Percentiles rank a stretch among this genome's conserved stretches.
Conservation (phyloP, 2,329 filamentous ascomycete genomes). For the Aspergillus pseudoterreus region DNA sequence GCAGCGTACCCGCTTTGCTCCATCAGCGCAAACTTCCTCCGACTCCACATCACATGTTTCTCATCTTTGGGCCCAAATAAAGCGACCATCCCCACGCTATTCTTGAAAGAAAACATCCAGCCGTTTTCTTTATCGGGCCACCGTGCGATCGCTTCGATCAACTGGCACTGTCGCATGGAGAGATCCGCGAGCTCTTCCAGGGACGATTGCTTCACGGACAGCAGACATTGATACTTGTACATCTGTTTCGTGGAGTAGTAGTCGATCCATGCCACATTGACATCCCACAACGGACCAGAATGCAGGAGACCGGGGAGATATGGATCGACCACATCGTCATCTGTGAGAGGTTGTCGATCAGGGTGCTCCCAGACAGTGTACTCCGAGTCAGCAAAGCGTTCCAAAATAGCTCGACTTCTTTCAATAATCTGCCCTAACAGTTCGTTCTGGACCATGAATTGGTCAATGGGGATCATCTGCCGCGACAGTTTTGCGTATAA, state of each 20-base stretch:
- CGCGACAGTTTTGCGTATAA: constrained; percentile 68
- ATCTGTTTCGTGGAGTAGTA: constrained; percentile 76
- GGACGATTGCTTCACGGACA: constrained; percentile 50
- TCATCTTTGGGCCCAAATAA: constrained; percentile 76
- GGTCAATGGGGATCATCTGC: constrained; percentile 60
- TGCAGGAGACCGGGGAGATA: constrained; percentile 68
- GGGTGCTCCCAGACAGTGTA: constrained; percentile 64
- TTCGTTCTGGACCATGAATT: constrained; percentile 62
- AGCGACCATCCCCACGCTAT: constrained; percentile 69
- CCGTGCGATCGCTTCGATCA: constrained; percentile 73
- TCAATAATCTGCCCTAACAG: constrained; percentile 46
- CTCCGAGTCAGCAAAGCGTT: constrained; percentile 59
- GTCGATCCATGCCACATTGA: constrained; percentile 72
- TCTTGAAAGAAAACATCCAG: constrained; percentile 68
- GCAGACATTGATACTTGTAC: constrained; percentile 70
- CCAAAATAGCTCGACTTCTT: constrained; percentile 49
- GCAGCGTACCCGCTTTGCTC: constrained; percentile 68
- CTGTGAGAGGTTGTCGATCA: constrained; percentile 48
- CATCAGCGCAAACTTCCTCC: constrained; percentile 71
- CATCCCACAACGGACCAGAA: constrained; percentile 65
- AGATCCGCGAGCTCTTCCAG: constrained; percentile 56
- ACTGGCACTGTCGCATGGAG: constrained; percentile 68
- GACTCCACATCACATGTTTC: constrained; percentile 72
- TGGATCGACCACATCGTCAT: constrained; percentile 69
- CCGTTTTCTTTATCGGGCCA: constrained; percentile 70